Base-by-base conservation (phyloP, 1,139 yeast genomes). In the Geotrichum candidum region DNA sequence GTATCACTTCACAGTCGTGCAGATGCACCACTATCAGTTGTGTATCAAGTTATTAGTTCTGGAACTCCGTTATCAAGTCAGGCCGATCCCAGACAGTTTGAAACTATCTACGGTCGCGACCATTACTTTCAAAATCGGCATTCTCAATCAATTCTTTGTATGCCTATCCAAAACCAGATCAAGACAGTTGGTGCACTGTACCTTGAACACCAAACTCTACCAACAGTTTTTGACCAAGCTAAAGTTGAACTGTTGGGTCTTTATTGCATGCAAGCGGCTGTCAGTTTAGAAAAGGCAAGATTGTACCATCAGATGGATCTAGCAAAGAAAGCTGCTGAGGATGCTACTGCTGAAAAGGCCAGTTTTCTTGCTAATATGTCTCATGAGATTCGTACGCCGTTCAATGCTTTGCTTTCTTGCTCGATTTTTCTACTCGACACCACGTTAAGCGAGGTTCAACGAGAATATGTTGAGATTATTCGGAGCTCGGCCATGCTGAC, bases 301-400 rank as follows among this genome's bases (percentile, higher is more conserved):
- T 70, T 83, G 22, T 82, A 82, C 66, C 71, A 76, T 11, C 83
- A 81, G 66, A 80, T 83, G 80, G 82, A 80, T 66, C 64, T 78
- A 31, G 85, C 86, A 3, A 82, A 81, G 68, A 74, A 77, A 64
- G 81, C 84, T 1, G 86, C 86, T 0, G 86, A 83, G 66, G 85
- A 81, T 61, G 86, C 86, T 0, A 83, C 85, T 0, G 83, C 82
- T 3, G 86, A 82, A 66, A 83, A 82, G 72, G 84, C 86, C 1
- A 79, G 83, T 59, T 83, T 83, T 66, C 69, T 83, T 60, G 85
- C 85, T n/a, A 82, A 82, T 65, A 82, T 61, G 63, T 81, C 84
- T 0, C 85, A 83, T 68, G 86, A 83, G 68, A 82, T 83, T 58
- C 72, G 86, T 64, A 83, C 86, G 0, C 86, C 86, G 0, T 82